phyloP scores from a whole-genome alignment of 257 asterid species.

The Solanum peruvianum region DNA sequence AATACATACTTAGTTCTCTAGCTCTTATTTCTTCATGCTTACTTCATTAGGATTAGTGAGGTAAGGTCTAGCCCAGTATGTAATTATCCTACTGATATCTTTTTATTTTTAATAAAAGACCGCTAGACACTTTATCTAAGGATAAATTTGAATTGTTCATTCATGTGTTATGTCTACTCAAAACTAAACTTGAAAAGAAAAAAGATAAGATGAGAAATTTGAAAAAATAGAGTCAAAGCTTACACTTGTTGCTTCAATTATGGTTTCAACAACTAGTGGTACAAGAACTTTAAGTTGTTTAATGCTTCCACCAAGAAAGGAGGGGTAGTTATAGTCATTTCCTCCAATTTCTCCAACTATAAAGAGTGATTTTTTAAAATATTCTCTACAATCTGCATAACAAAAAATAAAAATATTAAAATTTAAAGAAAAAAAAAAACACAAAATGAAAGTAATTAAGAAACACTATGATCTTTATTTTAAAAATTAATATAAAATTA shows the following conservation, averaged over 20 bases:
- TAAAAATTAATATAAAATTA: too few relatives aligned
- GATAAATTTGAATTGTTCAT: too few relatives aligned
- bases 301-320: constrained; percentile 47
- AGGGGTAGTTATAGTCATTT: constrained; percentile 75
- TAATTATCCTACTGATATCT: too few relatives aligned
- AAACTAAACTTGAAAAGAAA: not conserved
- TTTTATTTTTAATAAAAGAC: too few relatives aligned
- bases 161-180: not conserved
- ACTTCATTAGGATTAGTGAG: too few relatives aligned
- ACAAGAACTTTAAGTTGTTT: constrained; percentile 40
- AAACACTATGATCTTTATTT: not conserved
- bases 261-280: constrained; percentile 48
- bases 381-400: constrained; percentile 37
- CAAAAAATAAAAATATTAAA: not conserved
- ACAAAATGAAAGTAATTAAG: not conserved
- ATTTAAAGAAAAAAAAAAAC: not conserved
- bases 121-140: too few relatives aligned
- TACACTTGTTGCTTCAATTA: constrained; percentile 42
- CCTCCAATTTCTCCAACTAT: constrained; percentile 90
- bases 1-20: too few relatives aligned
- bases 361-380: constrained; percentile 44
- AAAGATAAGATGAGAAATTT: not conserved
- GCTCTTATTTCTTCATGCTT: too few relatives aligned
- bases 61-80: too few relatives aligned
- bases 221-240: not conserved